Conservation (phyloP, 2,329 filamentous ascomycete species). For the Rosellinia necatrix region DNA sequence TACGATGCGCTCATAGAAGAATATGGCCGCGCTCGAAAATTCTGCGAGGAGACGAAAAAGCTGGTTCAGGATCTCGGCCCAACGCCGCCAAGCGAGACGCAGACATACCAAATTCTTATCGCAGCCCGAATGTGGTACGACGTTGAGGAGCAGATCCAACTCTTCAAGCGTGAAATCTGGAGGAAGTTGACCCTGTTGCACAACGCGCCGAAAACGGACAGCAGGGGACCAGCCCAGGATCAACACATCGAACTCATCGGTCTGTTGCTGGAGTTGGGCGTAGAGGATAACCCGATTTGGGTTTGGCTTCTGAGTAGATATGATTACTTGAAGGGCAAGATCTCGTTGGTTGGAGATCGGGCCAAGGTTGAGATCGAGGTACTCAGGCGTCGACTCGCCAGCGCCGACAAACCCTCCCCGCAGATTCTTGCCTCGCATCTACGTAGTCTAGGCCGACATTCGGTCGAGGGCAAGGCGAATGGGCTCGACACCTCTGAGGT, state of each 20-base stretch:
- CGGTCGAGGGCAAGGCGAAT: constrained; percentile 62
- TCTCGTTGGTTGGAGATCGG: constrained; percentile 79
- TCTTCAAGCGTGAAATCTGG: constrained; percentile 91
- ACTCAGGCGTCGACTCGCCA: constrained; percentile 78
- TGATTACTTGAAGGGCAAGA: constrained; percentile 85
- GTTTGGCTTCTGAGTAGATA: constrained; percentile 91
- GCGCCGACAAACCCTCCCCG: constrained; percentile 70
- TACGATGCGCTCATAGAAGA: constrained; percentile 87
- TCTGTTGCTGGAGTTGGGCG: constrained; percentile 87
- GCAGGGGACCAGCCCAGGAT: constrained; percentile 68
- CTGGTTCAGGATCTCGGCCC: constrained; percentile 63
- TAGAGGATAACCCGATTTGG: constrained; percentile 96
- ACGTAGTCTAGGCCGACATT: constrained; percentile 71
- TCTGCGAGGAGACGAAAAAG: constrained; percentile 76
- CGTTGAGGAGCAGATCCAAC: constrained; percentile 82
- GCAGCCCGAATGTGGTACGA: constrained; percentile 95
- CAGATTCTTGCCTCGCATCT: constrained; percentile 76
- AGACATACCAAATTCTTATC: constrained; percentile 84
- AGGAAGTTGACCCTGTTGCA: constrained; percentile 74
- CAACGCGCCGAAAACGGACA: constrained; percentile 53
- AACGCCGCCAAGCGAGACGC: constrained; percentile 70
- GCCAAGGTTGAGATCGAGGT: constrained; percentile 92
- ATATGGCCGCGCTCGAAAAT: constrained; percentile 80
- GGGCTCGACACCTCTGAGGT: constrained; percentile 80
- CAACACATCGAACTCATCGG: constrained; percentile 89